Conservation (phyloP, 345 rosid species). For the Camelina neglecta region DNA sequence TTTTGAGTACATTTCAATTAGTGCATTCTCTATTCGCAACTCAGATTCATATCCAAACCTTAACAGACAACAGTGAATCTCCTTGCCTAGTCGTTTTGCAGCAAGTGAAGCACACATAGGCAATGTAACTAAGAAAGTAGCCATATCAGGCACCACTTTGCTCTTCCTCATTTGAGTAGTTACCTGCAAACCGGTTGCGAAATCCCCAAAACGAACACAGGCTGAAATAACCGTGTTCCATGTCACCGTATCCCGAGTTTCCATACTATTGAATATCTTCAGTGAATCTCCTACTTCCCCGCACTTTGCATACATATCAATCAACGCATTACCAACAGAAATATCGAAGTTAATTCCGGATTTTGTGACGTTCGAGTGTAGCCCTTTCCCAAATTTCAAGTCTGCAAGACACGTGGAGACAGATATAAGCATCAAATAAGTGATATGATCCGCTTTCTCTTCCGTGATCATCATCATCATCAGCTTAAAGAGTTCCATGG, state of each 20-base stretch:
- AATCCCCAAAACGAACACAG: slow-evolving; percentile 58
- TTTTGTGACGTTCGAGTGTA: slow-evolving; percentile 59
- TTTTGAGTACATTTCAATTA: slow-evolving; percentile 75
- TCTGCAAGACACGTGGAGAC: slow-evolving; percentile 48
- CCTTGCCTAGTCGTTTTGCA: slow-evolving; percentile 65
- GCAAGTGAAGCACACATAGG: slow-evolving; percentile 64
- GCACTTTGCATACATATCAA: slow-evolving; percentile 70
- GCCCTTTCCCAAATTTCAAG: slow-evolving; percentile 48
- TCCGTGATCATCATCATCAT: slow-evolving; percentile 51
- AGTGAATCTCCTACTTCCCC: slow-evolving; percentile 49
- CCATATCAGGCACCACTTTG: slow-evolving; percentile 51
- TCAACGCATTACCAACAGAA: slow-evolving; percentile 56
- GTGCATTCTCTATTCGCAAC: slow-evolving; percentile 59
- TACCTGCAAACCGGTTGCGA: slow-evolving; percentile 53
- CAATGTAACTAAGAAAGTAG: slow-evolving; percentile 58
- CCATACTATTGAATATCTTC: slow-evolving; percentile 54
- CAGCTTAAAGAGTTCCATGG: slow-evolving; percentile 51
- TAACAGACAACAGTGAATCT: slow-evolving; percentile 60
- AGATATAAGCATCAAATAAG: slow-evolving; percentile 56
- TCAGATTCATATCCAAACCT: slow-evolving; percentile 58
- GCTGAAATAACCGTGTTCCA: slow-evolving; percentile 71
- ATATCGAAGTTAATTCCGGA: slow-evolving; percentile 52
- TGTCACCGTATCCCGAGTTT: slow-evolving; percentile 54
- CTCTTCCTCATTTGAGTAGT: slow-evolving; percentile 51
- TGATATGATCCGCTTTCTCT: slow-evolving; percentile 55